Evolutionary conservation across 768 basidiomycete species (phyloP).

Genomic region (Suillus occidentalis): DNA sequence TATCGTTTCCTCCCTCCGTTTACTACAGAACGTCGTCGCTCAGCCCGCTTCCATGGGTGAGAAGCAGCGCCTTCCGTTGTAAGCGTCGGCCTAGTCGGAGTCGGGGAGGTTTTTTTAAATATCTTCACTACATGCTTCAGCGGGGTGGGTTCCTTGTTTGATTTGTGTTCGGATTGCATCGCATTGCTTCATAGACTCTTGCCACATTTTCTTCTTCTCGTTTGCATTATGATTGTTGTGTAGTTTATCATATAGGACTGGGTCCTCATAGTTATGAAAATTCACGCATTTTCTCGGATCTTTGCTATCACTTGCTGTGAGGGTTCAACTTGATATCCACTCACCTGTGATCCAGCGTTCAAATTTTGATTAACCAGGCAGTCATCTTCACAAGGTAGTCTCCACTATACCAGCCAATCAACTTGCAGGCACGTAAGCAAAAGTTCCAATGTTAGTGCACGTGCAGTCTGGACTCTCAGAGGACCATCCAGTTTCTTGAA

Average conservation of each 20-base stretch:
- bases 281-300: neutral
- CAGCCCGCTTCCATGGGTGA: conserved; percentile 28
- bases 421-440: neutral
- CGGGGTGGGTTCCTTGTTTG: neutral
- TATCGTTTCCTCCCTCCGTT: neutral
- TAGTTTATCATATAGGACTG: conserved; percentile 11
- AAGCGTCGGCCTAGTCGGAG: conserved; percentile 3
- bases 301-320: neutral
- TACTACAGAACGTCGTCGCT: conserved; percentile 19
- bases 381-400: neutral
- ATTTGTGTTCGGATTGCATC: neutral
- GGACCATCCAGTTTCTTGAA: too few relatives aligned
- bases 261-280: neutral
- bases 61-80: conserved; percentile 29
- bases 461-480: too few relatives aligned
- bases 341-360: neutral
- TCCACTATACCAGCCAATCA: neutral
- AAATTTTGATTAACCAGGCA: neutral
- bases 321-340: neutral
- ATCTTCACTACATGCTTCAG: neutral
- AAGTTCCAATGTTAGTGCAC: neutral
- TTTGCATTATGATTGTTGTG: neutral
- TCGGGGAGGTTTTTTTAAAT: conserved; percentile 3
- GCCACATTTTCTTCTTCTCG: conserved; percentile 1
- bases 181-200: conserved; percentile 10